These are phyloP conservation scores for Gossypium trilobum DNA, from an alignment of 441 rosid genomes.

Conservation along the genomic window DNA sequence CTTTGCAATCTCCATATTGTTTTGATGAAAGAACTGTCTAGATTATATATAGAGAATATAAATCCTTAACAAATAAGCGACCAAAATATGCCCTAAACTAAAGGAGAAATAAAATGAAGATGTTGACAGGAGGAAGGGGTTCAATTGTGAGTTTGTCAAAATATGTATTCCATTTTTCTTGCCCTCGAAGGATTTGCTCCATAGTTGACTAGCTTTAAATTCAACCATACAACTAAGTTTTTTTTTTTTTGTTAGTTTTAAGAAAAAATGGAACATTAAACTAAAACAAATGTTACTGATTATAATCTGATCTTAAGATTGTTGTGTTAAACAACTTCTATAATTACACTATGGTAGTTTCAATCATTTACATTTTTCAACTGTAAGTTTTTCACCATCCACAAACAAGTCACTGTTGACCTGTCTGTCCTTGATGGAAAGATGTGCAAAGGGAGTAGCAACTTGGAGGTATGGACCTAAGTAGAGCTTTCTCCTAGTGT, in stretches of 20 bases:
- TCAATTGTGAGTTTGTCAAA: neutral
- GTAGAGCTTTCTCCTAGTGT: neutral
- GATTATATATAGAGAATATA: neutral
- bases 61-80: slow-evolving; percentile 5
- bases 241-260: neutral
- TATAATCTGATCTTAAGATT: too few species aligned
- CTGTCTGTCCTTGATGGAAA: neutral
- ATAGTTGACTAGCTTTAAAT: neutral
- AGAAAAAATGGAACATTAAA: neutral
- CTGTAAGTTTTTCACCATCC: neutral
- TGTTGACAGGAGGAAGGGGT: slow-evolving; percentile 9
- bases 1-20: neutral
- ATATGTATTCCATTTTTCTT: neutral
- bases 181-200: neutral
- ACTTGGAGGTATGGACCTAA: neutral
- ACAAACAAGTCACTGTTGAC: neutral
- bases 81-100: neutral
- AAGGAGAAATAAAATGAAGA: neutral
- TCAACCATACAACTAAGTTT: neutral
- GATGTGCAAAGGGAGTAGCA: neutral
- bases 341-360: neutral
- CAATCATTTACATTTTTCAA: slow-evolving; percentile 2
- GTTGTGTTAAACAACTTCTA: neutral
- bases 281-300: too few species aligned
- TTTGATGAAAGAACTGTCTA: neutral